These are phyloP conservation scores for Ziziphus jujuba DNA, from an alignment of 306 rosid species.

Conservation along the genomic window DNA sequence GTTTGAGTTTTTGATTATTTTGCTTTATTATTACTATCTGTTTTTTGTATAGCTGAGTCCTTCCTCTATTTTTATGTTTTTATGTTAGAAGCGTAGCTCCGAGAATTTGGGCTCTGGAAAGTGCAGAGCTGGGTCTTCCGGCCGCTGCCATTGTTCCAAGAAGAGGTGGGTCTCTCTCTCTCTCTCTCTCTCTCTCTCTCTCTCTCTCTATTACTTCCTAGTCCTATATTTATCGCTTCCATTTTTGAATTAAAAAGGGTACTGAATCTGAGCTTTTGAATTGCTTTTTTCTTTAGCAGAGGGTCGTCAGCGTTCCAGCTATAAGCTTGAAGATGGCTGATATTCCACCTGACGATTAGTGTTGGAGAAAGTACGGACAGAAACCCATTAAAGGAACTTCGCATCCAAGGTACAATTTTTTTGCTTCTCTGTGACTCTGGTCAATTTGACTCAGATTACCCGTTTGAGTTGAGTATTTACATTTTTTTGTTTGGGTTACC, in stretches of 20 bases:
- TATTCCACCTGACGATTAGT: slow-evolving; percentile 90
- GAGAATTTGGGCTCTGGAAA: slow-evolving; percentile 65
- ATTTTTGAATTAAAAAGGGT: too few relatives aligned
- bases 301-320: slow-evolving; percentile 78
- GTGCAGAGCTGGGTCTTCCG: slow-evolving; percentile 58
- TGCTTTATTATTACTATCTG: background rate
- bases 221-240: too few relatives aligned
- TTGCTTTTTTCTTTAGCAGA: slow-evolving; percentile 26
- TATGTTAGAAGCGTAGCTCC: slow-evolving; percentile 80
- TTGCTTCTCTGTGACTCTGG: background rate
- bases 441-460: background rate
- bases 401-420: slow-evolving; percentile 61
- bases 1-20: background rate
- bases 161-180: slow-evolving; percentile 46
- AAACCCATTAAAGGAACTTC: slow-evolving; percentile 91
- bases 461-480: background rate
- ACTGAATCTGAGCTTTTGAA: background rate
- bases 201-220: too few relatives aligned
- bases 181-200: background rate
- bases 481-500: background rate
- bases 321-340: slow-evolving; percentile 83
- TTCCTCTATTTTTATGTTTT: too few relatives aligned
- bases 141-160: slow-evolving; percentile 80
- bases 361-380: slow-evolving; percentile 91
- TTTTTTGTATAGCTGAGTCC: too few relatives aligned